These are phyloP conservation scores for Leccinum griseonigrum DNA, from an alignment of 1,284 basidiomycete genomes.

Conservation along the genomic window DNA sequence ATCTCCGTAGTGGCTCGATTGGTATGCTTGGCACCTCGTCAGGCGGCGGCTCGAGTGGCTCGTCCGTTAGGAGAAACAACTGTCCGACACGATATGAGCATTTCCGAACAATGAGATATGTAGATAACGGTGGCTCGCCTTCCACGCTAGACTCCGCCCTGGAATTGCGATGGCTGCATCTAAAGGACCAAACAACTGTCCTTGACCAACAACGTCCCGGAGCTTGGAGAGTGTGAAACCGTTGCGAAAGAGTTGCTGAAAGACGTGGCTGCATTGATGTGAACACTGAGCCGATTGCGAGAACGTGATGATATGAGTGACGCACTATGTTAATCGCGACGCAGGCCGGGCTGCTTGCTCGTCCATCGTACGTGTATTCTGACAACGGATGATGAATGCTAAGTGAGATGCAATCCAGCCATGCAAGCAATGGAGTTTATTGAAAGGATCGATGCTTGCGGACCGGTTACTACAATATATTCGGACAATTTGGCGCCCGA, in stretches of 20 bases:
- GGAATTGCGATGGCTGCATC: constrained; percentile 45
- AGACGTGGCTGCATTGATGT: constrained; percentile 47
- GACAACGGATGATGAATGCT: not conserved
- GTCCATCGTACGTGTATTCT: constrained; percentile 16
- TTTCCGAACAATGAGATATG: not conserved
- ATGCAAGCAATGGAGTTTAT: not conserved
- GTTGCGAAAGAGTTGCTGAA: constrained; percentile 58
- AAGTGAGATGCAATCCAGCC: not conserved
- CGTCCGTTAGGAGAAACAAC: constrained; percentile 60
- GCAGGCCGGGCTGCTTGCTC: constrained; percentile 27
- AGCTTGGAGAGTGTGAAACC: constrained; percentile 57
- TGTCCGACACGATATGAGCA: constrained; percentile 28
- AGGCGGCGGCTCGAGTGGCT: constrained; percentile 53
- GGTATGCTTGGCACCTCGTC: constrained; percentile 44
- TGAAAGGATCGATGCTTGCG: not conserved
- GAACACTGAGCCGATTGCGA: not conserved
- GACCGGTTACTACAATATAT: not conserved
- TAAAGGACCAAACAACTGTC: constrained; percentile 49
- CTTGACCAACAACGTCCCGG: constrained; percentile 60
- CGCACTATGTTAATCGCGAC: constrained; percentile 23
- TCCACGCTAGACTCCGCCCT: constrained; percentile 78
- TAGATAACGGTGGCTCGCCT: constrained; percentile 44
- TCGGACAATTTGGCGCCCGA: not conserved
- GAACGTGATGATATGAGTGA: constrained; percentile 4
- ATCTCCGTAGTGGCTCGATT: constrained; percentile 43